Evolutionary conservation across 805 yeast species (phyloP), one percentile per base, ranked within the genome.

Genomic region (Candida maris): DNA sequence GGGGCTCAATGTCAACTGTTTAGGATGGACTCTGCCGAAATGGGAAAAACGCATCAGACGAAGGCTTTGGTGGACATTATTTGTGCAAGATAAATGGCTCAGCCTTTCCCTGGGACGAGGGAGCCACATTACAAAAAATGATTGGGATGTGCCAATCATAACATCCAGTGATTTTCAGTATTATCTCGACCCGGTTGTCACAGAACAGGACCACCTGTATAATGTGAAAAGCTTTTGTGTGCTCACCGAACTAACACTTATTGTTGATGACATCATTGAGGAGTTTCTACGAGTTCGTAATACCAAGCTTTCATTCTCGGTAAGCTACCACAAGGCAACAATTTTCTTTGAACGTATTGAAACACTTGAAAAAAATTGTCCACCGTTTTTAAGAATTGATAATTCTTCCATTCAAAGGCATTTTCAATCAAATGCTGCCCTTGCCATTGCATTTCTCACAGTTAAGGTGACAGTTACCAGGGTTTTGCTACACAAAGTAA

Each of bases 21-120:
- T 17, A 12, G 28, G 22, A 7, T 43, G 48, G 50, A 17, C 12
- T 15, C 19, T 44, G 4, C 42, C 45, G 4, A 27, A 13, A 2
- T 39, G 46, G 46, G 50, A 46, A 27, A 46, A 46, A 21, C 26
- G 46, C 16, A 30, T 46, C 22, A n/a, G 50, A 12, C 35, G 35
- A 24, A 30, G 46, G 12, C 25, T 46, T n/a, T 43, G 50, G 48
- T 43, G 50, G 50, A 38, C 43, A 8, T 22, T 43, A 1, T 46
- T 35, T 20, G 30, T 46, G 16, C 48, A 46, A 22, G 48, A 46
- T 7, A 46, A 46, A 35, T 46, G 48, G 48, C 27, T 38, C 14
- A 37, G 46, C 20, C 14, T 46, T 5, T 38, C 40, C 4, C 25
- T 42, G 14, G 48, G 46, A 1, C 30, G 38, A 10, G 34, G 36